A percentile compares a stretch with the other conserved stretches of the same genome.
Evolutionary conservation across 257 asterid genomes (phyloP).

Genomic region (Nicotiana undulata): DNA sequence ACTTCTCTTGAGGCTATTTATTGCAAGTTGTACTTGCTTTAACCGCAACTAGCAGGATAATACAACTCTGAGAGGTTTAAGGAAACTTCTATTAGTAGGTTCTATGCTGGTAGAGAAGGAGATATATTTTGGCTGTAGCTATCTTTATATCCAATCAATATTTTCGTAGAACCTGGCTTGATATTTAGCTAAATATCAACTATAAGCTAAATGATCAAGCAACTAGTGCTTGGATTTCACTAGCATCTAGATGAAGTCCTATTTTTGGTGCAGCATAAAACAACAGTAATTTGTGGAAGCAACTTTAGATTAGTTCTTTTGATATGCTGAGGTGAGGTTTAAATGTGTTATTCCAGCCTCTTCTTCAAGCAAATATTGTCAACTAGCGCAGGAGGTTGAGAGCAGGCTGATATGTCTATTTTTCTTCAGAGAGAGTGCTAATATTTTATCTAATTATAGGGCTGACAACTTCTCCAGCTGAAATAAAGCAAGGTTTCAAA

Average conservation of each 20-base stretch:
- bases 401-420: neutral
- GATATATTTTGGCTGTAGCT: neutral
- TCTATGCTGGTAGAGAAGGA: neutral
- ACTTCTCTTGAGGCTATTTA: neutral
- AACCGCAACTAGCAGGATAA: neutral
- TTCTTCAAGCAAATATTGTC: neutral
- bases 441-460: constrained; percentile 32
- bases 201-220: neutral
- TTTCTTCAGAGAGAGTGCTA: neutral
- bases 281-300: neutral
- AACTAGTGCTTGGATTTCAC: neutral
- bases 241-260: neutral
- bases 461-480: constrained; percentile 47
- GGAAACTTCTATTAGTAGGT: neutral
- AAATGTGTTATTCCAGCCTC: neutral
- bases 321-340: neutral
- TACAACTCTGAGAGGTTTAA: neutral
- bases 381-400: neutral
- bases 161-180: neutral
- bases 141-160: neutral
- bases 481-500: constrained; percentile 79
- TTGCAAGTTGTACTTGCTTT: neutral
- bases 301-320: neutral
- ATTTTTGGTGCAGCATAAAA: neutral
- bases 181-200: neutral